Percentiles rank a stretch among this genome's conserved stretches.
These are phyloP conservation scores for Nigrospora oryzae DNA, from an alignment of 2,329 filamentous ascomycete genomes.

Conservation along the genomic window DNA sequence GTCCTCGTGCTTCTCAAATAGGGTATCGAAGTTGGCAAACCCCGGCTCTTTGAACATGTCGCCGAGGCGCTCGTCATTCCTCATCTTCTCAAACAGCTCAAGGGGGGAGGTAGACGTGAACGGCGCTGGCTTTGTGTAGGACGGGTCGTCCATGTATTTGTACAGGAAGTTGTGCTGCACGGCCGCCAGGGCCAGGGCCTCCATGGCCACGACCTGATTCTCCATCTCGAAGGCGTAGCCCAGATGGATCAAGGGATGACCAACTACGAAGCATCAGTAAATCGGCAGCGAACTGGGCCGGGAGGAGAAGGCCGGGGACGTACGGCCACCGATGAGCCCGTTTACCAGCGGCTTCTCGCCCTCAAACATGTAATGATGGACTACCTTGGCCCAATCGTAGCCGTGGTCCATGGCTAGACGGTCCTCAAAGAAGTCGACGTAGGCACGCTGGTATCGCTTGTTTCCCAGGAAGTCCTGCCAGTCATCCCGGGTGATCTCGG, in stretches of 20 bases:
- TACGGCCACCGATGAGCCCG: slow-evolving; percentile 70
- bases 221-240: slow-evolving; percentile 89
- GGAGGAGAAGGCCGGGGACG: slow-evolving; percentile 20
- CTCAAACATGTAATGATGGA: slow-evolving; percentile 67
- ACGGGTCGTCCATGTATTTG: slow-evolving; percentile 63
- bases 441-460: slow-evolving; percentile 77
- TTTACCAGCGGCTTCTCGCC: slow-evolving; percentile 73
- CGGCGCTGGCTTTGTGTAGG: slow-evolving; percentile 57
- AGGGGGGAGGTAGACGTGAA: slow-evolving; percentile 54
- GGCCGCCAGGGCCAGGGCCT: slow-evolving; percentile 66
- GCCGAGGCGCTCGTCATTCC: slow-evolving; percentile 62
- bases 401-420: slow-evolving; percentile 62
- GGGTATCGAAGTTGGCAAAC: slow-evolving; percentile 52
- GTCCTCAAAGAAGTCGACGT: slow-evolving; percentile 93
- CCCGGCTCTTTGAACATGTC: slow-evolving; percentile 51
- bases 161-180: slow-evolving; percentile 51
- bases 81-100: slow-evolving; percentile 63
- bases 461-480: slow-evolving; percentile 82
- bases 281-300: background rate
- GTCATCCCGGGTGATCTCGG: slow-evolving; percentile 73
- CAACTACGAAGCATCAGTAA: slow-evolving; percentile 44
- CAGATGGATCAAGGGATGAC: slow-evolving; percentile 87
- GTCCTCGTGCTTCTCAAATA: slow-evolving; percentile 63
- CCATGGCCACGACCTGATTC: slow-evolving; percentile 78
- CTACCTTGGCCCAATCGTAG: slow-evolving; percentile 78